Evolutionary conservation across 306 rosid genomes (phyloP), one percentile per base, ranked within the genome.

Genomic region (Cucumis hystrix): DNA sequence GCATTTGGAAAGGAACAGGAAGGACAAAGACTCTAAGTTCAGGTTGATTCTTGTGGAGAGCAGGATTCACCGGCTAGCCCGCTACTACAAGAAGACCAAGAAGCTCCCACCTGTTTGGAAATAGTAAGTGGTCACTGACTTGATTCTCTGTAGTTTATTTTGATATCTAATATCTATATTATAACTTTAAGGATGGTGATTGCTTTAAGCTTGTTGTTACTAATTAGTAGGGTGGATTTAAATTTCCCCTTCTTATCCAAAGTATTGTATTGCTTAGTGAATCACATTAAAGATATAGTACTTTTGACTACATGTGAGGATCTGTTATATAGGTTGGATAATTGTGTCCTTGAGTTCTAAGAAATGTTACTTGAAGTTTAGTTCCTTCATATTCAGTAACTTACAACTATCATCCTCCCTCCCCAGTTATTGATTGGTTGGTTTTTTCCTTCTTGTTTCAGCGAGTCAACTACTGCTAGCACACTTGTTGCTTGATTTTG

Each of bases 41-140:
- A 83, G 93, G 80, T 81, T 88, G 87, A 91, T 91, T 86, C 86
- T 91, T 18, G 93, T 91, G 20, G 96, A 91, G 83, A 88, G 96
- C 85, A 87, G 96, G 77, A 91, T 91, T 74, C 93, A 91, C 52
- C 84, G 96, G 9, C 90, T 91, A 6, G 96, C 93, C 70, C 93
- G 96, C 45, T 91, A 91, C 43, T 91, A 91, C 83, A 91, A 91
- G 87, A 91, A 89, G 87, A 91, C 96, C 40, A 91, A 89, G 93
- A 91, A 91, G 84, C 93, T 91, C 35, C 96, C 96, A 60, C 91
- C 93, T 9, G 90, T 89, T 9, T 91, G 93, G 93, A 91, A 89
- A 85, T 91, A 86, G 90, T 89, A 86, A 86, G 94, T 84, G 66
- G 15, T 40, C 39, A 74, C 35, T 55, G 33, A 12, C 17, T 17